These are phyloP conservation scores for Microsporum audouinii DNA, from an alignment of 2,329 filamentous ascomycete species.

Conservation along the genomic window DNA sequence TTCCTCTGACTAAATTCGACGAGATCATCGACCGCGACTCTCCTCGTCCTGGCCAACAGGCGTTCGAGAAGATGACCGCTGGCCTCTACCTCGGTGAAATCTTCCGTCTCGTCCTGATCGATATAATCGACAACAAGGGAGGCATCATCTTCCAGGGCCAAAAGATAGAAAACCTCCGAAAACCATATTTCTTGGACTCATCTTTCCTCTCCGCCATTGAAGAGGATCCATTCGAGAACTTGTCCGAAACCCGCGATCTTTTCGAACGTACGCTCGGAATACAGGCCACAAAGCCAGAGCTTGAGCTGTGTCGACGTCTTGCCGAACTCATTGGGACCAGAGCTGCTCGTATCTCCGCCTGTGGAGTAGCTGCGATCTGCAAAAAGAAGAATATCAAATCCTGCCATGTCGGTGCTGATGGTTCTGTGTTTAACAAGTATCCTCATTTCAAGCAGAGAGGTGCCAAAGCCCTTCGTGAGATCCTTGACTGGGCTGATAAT, in stretches of 20 bases:
- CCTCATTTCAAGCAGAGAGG: conserved; percentile 93
- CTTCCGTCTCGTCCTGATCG: conserved; percentile 76
- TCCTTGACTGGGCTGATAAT: conserved; percentile 82
- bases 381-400: conserved; percentile 84
- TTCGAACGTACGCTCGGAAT: conserved; percentile 68
- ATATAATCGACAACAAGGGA: conserved; percentile 68
- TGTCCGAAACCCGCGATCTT: conserved; percentile 75
- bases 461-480: conserved; percentile 80
- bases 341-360: conserved; percentile 82
- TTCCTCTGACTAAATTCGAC: conserved; percentile 78
- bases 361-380: conserved; percentile 90
- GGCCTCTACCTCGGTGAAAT: conserved; percentile 91
- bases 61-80: conserved; percentile 97
- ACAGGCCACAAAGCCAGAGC: conserved; percentile 59
- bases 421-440: conserved; percentile 98
- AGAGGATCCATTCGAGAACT: conserved; percentile 90
- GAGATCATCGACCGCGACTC: conserved; percentile 80
- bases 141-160: conserved; percentile 71
- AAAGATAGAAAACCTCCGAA: conserved; percentile 67
- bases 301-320: conserved; percentile 77
- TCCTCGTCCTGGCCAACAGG: conserved; percentile 83
- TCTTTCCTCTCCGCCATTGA: conserved; percentile 91
- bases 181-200: conserved; percentile 79
- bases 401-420: conserved; percentile 92
- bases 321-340: conserved; percentile 92